Percentiles rank a stretch among this genome's conserved stretches.
Conservation (phyloP, 1,139 yeast genomes). For the Zygosaccharomyces pseudobailii region DNA sequence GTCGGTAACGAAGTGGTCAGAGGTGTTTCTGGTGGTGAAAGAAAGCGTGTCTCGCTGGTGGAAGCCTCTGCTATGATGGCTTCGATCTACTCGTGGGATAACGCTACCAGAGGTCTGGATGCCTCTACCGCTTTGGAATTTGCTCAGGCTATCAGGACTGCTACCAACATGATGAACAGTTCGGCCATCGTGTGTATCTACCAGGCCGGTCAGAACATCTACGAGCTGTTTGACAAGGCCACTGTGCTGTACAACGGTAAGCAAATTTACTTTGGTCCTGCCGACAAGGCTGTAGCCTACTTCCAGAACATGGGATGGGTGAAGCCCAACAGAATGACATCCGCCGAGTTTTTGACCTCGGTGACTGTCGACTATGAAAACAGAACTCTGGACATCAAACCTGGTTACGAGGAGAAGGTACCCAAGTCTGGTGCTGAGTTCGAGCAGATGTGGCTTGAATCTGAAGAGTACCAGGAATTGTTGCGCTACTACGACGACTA, state of each 20-base stretch:
- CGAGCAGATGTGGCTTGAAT: constrained; percentile 49
- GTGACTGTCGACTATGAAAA: constrained; percentile 42
- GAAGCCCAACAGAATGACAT: constrained; percentile 58
- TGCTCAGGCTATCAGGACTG: constrained; percentile 55
- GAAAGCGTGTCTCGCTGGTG: constrained; percentile 59
- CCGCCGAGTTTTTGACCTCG: constrained; percentile 68
- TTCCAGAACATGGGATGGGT: constrained; percentile 58
- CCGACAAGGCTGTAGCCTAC: constrained; percentile 47
- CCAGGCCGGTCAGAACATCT: constrained; percentile 66
- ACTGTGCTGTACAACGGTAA: constrained; percentile 55
- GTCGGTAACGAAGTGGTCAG: constrained; percentile 59
- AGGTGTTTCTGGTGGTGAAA: constrained; percentile 64
- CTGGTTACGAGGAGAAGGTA: constrained; percentile 52
- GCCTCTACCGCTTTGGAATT: constrained; percentile 70
- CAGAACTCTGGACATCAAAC: constrained; percentile 39
- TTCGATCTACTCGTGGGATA: constrained; percentile 64
- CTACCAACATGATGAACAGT: constrained; percentile 50
- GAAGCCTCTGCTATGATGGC: constrained; percentile 60
- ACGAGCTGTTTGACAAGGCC: constrained; percentile 58
- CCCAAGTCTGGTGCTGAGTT: constrained; percentile 57
- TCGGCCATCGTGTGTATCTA: constrained; percentile 60
- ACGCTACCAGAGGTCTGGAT: constrained; percentile 75
- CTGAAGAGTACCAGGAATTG: constrained; percentile 44
- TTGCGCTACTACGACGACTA: constrained; percentile 42
- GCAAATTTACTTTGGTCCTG: constrained; percentile 58